Percentiles rank a stretch among this genome's conserved stretches.
Conservation (phyloP, 352 stramenopile species). For the Pythium monospermum region DNA sequence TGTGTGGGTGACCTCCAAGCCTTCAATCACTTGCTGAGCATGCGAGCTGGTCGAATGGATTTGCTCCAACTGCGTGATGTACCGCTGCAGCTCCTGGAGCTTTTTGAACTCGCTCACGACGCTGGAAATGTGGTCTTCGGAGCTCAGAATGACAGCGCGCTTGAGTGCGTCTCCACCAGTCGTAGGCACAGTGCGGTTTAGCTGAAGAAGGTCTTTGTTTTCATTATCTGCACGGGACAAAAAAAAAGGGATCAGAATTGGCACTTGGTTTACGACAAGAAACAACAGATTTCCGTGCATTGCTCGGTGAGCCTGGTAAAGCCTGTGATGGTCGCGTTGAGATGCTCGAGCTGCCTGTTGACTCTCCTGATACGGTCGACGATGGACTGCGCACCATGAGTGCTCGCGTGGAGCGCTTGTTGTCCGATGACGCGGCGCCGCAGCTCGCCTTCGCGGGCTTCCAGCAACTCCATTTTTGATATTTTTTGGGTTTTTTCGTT, state of each 20-base stretch:
- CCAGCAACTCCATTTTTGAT: conserved; percentile 49
- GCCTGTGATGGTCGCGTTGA: conserved; percentile 27
- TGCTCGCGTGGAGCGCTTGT: conserved; percentile 7
- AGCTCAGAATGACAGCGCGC: conserved; percentile 57
- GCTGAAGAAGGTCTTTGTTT: conserved; percentile 28
- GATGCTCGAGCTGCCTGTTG: conserved; percentile 20
- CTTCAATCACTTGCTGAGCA: conserved; percentile 20
- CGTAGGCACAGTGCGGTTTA: conserved; percentile 18
- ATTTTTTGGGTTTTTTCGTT: too few species aligned
- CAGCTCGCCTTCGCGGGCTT: conserved; percentile 41
- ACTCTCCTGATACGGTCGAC: conserved; percentile 20
- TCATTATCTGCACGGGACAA: conserved; percentile 34
- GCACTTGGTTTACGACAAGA: too few species aligned
- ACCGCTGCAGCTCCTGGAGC: conserved; percentile 39
- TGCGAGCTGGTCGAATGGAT: conserved; percentile 22
- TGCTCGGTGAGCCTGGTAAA: conserved; percentile 41
- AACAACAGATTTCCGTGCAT: too few species aligned
- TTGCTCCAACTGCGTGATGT: conserved; percentile 37
- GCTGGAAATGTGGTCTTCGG: conserved; percentile 32
- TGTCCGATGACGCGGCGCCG: conserved; percentile 14
- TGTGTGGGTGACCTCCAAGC: conserved; percentile 29
- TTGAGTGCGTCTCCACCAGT: conserved; percentile 40
- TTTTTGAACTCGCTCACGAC: conserved; percentile 34
- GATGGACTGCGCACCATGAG: conserved; percentile 22
- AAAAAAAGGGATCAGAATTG: too few species aligned